A percentile compares a stretch with the other conserved stretches of the same genome.
Conservation (phyloP, 352 stramenopile species). For the Globisporangium irregulare region DNA sequence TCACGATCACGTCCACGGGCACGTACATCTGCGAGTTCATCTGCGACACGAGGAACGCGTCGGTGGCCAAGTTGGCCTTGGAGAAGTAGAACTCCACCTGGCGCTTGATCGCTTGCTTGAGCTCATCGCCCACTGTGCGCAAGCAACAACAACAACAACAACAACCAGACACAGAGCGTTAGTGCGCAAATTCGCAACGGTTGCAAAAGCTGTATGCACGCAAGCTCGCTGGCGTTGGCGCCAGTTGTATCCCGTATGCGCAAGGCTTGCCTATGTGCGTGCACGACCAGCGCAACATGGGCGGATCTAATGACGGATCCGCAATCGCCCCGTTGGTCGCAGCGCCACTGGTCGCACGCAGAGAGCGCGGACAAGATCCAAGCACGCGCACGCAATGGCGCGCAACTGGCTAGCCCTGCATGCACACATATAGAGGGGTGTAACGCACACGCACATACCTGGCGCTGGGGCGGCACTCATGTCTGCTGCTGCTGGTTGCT, state of each 20-base stretch:
- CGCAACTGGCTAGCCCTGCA: too few relatives aligned
- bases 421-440: not conserved
- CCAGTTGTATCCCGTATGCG: not conserved
- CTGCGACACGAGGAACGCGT: constrained; percentile 85
- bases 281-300: not conserved
- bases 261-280: not conserved
- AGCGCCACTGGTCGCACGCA: not conserved
- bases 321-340: not conserved
- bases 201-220: not conserved
- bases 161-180: not conserved
- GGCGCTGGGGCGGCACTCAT: constrained; percentile 17
- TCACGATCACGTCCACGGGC: constrained; percentile 74
- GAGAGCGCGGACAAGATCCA: not conserved
- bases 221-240: too few relatives aligned
- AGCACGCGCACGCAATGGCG: not conserved
- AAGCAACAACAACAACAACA: constrained; percentile 2
- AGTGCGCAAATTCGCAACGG: not conserved
- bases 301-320: not conserved
- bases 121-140: constrained; percentile 46
- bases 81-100: constrained; percentile 94
- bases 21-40: constrained; percentile 91
- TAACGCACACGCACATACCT: constrained; percentile 6
- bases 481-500: constrained; percentile 9
- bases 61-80: constrained; percentile 79
- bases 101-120: constrained; percentile 79